A percentile compares a stretch with the other conserved stretches of the same genome.
These are phyloP conservation scores for Aspergillus coremiiformis DNA, from an alignment of 495 filamentous ascomycete species.

Conservation along the genomic window DNA sequence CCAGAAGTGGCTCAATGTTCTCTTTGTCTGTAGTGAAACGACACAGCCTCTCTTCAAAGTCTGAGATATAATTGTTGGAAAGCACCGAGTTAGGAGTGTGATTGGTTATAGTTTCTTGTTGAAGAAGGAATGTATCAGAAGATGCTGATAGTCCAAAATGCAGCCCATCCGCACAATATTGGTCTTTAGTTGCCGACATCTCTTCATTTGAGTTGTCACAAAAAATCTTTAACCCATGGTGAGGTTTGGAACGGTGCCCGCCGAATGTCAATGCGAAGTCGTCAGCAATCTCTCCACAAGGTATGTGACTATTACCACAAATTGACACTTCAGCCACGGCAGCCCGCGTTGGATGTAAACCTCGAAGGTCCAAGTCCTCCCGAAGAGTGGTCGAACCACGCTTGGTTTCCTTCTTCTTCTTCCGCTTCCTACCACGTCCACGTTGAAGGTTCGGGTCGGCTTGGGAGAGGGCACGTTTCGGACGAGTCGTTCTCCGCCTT, in stretches of 20 bases:
- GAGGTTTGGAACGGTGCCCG: constrained; percentile 15
- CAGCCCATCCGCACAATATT: constrained; percentile 1
- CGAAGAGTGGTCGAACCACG: background rate
- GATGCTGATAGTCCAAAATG: constrained; percentile 16
- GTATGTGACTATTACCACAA: constrained; percentile 1
- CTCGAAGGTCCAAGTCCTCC: background rate
- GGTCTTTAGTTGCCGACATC: constrained; percentile 9
- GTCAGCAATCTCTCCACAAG: constrained; percentile 19
- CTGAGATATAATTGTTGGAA: constrained; percentile 9
- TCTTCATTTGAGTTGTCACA: constrained; percentile 20
- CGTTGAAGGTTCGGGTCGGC: constrained; percentile 28
- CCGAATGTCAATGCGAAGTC: constrained; percentile 25
- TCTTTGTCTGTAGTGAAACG: constrained; percentile 25
- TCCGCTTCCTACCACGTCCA: constrained; percentile 20
- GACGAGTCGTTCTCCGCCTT: constrained; percentile 23
- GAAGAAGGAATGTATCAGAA: constrained; percentile 19
- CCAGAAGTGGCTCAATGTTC: constrained; percentile 40
- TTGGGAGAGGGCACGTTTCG: constrained; percentile 22
- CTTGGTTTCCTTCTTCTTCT: constrained; percentile 11
- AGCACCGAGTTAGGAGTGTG: constrained; percentile 7
- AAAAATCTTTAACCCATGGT: constrained; percentile 30
- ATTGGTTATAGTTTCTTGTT: constrained; percentile 2
- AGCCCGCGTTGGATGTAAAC: constrained; percentile 3
- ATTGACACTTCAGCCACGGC: background rate
- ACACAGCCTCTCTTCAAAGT: background rate